These are phyloP conservation scores for Breynia disticha DNA, from an alignment of 441 rosid species.

Conservation along the genomic window DNA sequence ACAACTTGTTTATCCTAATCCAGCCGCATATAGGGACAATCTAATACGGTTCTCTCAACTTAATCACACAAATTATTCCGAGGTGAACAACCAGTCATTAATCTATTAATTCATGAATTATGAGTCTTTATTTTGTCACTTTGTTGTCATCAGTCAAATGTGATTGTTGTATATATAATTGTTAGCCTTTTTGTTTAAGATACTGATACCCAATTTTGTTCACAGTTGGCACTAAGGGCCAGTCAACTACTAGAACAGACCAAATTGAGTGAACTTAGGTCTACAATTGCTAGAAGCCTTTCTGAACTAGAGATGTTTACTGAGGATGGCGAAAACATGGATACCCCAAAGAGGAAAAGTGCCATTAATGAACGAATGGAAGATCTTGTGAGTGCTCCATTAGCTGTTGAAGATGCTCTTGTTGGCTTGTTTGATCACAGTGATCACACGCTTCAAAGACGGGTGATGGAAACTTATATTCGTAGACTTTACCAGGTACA, in stretches of 20 bases:
- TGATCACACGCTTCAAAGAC: conserved; percentile 98
- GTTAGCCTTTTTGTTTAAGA: neutral
- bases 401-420: conserved; percentile 99
- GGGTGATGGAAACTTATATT: conserved; percentile 95
- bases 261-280: conserved; percentile 97
- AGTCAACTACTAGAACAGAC: conserved; percentile 98
- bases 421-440: conserved; percentile 98
- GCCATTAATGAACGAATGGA: conserved; percentile 99
- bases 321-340: conserved; percentile 99
- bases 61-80: conserved; percentile 92
- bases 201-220: conserved; percentile 16
- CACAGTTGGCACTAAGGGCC: conserved; percentile 94
- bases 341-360: conserved; percentile 94
- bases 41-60: conserved; percentile 86
- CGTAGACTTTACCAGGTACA: conserved; percentile 94
- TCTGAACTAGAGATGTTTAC: conserved; percentile 99
- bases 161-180: neutral
- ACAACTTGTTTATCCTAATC: conserved; percentile 97
- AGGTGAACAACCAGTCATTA: conserved; percentile 41
- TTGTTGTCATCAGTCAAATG: neutral
- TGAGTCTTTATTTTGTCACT: conserved; percentile 5
- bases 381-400: conserved; percentile 91
- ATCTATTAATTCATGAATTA: conserved; percentile 8
- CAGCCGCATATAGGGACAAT: conserved; percentile 98
- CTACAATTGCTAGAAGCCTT: conserved; percentile 95